Percentiles rank a stretch among this genome's conserved stretches.
Evolutionary conservation across 1,284 basidiomycete species (phyloP).

Genomic region (Fomitopsis pinicola): DNA sequence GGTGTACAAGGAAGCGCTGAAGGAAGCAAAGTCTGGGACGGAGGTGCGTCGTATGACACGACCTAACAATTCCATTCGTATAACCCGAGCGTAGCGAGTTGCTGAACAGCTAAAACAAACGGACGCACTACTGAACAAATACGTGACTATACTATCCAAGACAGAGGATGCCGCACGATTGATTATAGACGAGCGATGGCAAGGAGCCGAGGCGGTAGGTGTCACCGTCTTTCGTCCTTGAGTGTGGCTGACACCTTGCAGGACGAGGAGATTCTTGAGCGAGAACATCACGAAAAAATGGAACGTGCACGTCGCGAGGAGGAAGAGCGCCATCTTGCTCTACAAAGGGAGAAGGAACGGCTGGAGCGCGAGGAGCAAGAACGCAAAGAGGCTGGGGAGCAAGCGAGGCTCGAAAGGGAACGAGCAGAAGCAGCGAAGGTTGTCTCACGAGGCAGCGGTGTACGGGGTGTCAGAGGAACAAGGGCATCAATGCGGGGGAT

Average conservation of each 20-base stretch:
- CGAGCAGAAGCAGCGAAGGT: slow-evolving; percentile 15
- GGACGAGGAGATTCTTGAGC: slow-evolving; percentile 55
- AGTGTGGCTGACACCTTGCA: slow-evolving; percentile 21
- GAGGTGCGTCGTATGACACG: slow-evolving; percentile 40
- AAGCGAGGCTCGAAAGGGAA: slow-evolving; percentile 31
- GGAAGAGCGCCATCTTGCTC: slow-evolving; percentile 42
- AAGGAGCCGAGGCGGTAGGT: slow-evolving; percentile 64
- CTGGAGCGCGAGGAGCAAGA: slow-evolving; percentile 48
- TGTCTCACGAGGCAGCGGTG: slow-evolving; percentile 26
- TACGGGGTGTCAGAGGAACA: slow-evolving; percentile 35
- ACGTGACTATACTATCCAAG: slow-evolving; percentile 61
- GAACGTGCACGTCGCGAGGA: slow-evolving; percentile 46
- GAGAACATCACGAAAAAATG: slow-evolving; percentile 42
- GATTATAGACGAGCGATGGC: slow-evolving; percentile 72
- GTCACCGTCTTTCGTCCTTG: background rate
- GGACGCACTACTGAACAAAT: slow-evolving; percentile 67
- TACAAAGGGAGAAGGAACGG: slow-evolving; percentile 47
- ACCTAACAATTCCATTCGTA: too few species aligned
- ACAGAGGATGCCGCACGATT: slow-evolving; percentile 62
- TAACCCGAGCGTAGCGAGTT: slow-evolving; percentile 43
- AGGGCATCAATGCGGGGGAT: slow-evolving; percentile 32
- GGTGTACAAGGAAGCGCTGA: slow-evolving; percentile 59
- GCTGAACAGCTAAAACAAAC: slow-evolving; percentile 63
- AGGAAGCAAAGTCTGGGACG: slow-evolving; percentile 56
- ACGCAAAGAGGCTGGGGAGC: slow-evolving; percentile 42